A percentile compares a stretch with the other conserved stretches of the same genome.
These are phyloP conservation scores for Juglanconis sp. DNA, from an alignment of 2,329 filamentous ascomycete genomes.

Conservation along the genomic window DNA sequence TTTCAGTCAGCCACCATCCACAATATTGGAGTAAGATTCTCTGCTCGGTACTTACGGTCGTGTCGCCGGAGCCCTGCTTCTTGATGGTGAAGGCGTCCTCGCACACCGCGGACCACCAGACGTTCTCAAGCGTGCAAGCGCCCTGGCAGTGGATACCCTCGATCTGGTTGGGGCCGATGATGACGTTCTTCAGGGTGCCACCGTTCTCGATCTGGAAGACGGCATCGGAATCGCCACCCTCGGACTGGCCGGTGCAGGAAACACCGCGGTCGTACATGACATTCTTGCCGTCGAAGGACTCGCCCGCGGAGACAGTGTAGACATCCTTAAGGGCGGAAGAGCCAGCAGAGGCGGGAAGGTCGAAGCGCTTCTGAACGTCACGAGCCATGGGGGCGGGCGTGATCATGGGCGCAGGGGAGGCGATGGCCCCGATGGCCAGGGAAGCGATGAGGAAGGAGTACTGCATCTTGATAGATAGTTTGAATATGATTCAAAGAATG, in stretches of 20 bases:
- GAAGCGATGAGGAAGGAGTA: no score
- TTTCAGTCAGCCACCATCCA: no score
- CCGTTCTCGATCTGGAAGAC: slow-evolving; percentile 50
- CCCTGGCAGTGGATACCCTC: slow-evolving; percentile 49
- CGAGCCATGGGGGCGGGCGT: slow-evolving; percentile 7
- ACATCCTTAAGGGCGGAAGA: slow-evolving; percentile 3
- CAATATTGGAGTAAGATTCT: no score
- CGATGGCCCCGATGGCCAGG: no score
- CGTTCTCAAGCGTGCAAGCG: slow-evolving; percentile 35
- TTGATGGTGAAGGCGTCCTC: slow-evolving; percentile 35
- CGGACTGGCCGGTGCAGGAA: slow-evolving; percentile 18
- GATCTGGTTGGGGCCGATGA: slow-evolving; percentile 47
- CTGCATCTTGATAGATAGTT: no score
- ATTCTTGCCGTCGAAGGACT: slow-evolving; percentile 33
- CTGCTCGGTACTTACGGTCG: slow-evolving; percentile 23
- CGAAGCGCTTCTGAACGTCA: slow-evolving; percentile 8
- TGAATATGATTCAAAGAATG: no score
- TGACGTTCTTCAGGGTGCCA: slow-evolving; percentile 47
- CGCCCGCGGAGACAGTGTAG: slow-evolving; percentile 13
- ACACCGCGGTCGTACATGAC: slow-evolving; percentile 18
- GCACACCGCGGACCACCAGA: slow-evolving; percentile 34
- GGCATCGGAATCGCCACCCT: slow-evolving; percentile 33
- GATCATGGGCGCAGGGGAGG: no score
- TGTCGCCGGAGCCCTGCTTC: slow-evolving; percentile 27
- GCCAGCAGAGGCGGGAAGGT: slow-evolving; percentile 12